These are phyloP conservation scores for Knoxia roxburghii DNA, from an alignment of 257 asterid genomes.

Conservation along the genomic window DNA sequence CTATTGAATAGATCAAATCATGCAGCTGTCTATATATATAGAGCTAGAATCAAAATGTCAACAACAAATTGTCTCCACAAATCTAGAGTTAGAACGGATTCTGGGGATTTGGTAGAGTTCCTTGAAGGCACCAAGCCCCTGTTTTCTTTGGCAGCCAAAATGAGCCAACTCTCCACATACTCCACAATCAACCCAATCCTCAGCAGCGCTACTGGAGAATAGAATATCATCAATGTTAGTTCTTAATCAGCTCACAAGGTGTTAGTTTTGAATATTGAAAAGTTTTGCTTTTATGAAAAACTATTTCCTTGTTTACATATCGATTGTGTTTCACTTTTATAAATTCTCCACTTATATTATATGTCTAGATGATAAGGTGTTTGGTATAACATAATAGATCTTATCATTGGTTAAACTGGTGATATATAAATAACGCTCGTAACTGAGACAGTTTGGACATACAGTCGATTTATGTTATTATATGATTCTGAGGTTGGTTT, in stretches of 20 bases:
- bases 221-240: conserved; percentile 31
- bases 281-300: too few relatives aligned
- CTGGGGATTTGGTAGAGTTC: conserved; percentile 28
- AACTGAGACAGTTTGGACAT: too few relatives aligned
- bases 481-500: too few relatives aligned
- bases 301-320: too few relatives aligned
- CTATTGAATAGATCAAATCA: neutral
- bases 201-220: conserved; percentile 91
- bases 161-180: conserved; percentile 99
- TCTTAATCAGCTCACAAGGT: neutral
- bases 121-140: conserved; percentile 98
- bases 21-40: neutral
- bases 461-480: too few relatives aligned
- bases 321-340: too few relatives aligned
- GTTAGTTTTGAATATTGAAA: too few relatives aligned
- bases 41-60: conserved; percentile 7
- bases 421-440: too few relatives aligned
- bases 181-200: conserved; percentile 99
- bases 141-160: conserved; percentile 92
- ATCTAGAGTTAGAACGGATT: conserved; percentile 1
- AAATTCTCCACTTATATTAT: too few relatives aligned
- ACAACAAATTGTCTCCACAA: neutral
- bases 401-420: too few relatives aligned
- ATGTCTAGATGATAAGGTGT: too few relatives aligned
- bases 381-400: too few relatives aligned